Conservation (phyloP, 768 basidiomycete species). For the Epithele typhae region DNA sequence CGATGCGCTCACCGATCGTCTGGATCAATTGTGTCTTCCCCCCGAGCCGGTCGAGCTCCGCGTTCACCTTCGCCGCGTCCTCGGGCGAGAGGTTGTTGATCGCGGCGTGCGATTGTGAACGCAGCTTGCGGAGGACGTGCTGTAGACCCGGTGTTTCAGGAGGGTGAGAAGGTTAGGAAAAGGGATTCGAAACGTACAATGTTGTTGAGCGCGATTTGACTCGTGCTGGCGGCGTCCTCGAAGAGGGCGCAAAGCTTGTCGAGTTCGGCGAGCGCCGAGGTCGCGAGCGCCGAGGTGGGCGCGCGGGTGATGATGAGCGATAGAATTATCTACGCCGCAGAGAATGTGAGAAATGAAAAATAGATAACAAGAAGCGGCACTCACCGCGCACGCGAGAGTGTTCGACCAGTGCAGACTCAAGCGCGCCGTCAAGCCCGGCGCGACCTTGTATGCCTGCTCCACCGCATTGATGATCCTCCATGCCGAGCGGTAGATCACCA, state of each 20-base stretch:
- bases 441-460: slow-evolving; percentile 34
- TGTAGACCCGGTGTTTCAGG: slow-evolving; percentile 5
- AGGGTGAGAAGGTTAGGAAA: not conserved
- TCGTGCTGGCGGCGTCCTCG: slow-evolving; percentile 21
- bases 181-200: slow-evolving; percentile 16
- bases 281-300: slow-evolving; percentile 31
- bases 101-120: slow-evolving; percentile 26
- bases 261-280: slow-evolving; percentile 32
- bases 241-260: slow-evolving; percentile 28
- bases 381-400: slow-evolving; percentile 58
- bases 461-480: slow-evolving; percentile 58
- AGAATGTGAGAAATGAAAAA: no score
- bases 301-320: slow-evolving; percentile 35
- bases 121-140: slow-evolving; percentile 27
- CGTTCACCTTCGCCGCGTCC: slow-evolving; percentile 6
- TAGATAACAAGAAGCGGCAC: no score
- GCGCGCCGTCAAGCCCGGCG: slow-evolving; percentile 41
- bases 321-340: slow-evolving; percentile 46
- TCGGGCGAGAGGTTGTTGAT: slow-evolving; percentile 16
- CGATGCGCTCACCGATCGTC: slow-evolving; percentile 4
- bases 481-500: slow-evolving; percentile 67
- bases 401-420: slow-evolving; percentile 61
- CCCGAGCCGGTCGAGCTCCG: slow-evolving; percentile 30
- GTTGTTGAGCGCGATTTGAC: slow-evolving; percentile 24
- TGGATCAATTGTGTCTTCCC: slow-evolving; percentile 28